Evolutionary conservation across 768 basidiomycete species (phyloP).

Genomic region (Pholiota microspora): DNA sequence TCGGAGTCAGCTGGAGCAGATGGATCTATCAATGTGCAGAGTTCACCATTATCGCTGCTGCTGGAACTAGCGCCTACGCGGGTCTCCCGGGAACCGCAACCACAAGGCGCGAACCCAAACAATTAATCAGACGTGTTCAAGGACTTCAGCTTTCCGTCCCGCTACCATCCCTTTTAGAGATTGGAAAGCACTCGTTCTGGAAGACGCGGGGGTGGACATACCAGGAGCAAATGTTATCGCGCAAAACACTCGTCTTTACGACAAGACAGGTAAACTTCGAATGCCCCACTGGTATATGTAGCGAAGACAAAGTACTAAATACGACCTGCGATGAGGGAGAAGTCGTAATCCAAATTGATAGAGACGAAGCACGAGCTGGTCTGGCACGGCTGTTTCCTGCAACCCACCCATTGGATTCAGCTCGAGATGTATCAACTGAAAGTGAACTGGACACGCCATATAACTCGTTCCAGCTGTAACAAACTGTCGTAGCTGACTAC

Average conservation of each 20-base stretch:
- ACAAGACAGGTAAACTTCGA: neutral
- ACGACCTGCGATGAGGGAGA: neutral
- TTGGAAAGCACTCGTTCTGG: neutral
- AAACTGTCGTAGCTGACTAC: neutral
- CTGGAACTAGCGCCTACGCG: neutral
- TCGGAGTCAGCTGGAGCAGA: conserved; percentile 2
- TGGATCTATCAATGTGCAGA: conserved; percentile 5
- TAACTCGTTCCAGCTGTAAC: neutral
- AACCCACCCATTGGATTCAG: neutral
- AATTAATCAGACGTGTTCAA: neutral
- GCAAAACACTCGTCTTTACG: neutral
- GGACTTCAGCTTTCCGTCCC: neutral
- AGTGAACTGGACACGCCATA: neutral
- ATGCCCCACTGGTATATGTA: neutral
- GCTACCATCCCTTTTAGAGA: neutral
- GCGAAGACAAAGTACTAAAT: neutral
- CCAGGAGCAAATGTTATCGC: conserved; percentile 1
- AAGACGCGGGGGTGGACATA: conserved; percentile 3
- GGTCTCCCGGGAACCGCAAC: neutral
- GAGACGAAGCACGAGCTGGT: neutral
- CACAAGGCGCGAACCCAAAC: neutral
- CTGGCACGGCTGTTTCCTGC: neutral
- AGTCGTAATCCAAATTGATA: neutral
- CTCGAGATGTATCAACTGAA: neutral
- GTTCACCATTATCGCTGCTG: conserved; percentile 5